Percentiles rank a stretch among this genome's conserved stretches.
phyloP scores from a whole-genome alignment of 2,329 filamentous ascomycete species.

The Cordyceps cicadae region DNA sequence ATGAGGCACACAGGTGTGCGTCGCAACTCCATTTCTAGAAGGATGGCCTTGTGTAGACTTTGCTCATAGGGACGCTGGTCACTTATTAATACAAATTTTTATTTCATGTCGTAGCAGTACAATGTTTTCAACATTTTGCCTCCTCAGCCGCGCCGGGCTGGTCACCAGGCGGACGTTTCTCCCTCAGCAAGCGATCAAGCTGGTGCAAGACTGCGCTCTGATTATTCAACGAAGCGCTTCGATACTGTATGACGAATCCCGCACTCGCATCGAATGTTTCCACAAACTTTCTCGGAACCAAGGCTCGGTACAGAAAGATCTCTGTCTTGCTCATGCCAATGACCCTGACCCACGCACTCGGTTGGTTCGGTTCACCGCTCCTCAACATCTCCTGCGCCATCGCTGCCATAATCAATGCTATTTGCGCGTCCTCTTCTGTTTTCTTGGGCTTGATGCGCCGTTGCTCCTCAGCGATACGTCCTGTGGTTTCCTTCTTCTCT shows the following conservation, averaged over 20 bases:
- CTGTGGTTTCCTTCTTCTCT: neutral
- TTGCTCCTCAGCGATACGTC: neutral
- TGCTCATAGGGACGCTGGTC: neutral
- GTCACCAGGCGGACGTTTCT: neutral
- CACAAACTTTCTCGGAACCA: neutral
- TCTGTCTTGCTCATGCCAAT: neutral
- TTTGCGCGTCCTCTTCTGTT: neutral
- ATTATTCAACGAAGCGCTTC: neutral
- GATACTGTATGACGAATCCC: neutral
- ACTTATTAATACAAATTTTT: neutral
- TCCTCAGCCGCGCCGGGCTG: neutral
- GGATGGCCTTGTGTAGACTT: neutral
- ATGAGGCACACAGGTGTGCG: neutral
- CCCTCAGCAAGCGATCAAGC: neutral
- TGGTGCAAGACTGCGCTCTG: neutral
- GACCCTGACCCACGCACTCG: neutral
- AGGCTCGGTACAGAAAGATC: neutral
- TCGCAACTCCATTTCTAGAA: neutral
- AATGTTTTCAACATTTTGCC: neutral
- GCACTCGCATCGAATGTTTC: neutral
- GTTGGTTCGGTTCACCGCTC: neutral
- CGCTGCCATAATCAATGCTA: neutral
- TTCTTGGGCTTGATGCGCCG: neutral
- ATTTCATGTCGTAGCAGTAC: neutral
- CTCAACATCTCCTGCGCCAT: neutral